A percentile compares a stretch with the other conserved stretches of the same genome.
Conservation (phyloP, 345 rosid species). For the Brassica napus region DNA sequence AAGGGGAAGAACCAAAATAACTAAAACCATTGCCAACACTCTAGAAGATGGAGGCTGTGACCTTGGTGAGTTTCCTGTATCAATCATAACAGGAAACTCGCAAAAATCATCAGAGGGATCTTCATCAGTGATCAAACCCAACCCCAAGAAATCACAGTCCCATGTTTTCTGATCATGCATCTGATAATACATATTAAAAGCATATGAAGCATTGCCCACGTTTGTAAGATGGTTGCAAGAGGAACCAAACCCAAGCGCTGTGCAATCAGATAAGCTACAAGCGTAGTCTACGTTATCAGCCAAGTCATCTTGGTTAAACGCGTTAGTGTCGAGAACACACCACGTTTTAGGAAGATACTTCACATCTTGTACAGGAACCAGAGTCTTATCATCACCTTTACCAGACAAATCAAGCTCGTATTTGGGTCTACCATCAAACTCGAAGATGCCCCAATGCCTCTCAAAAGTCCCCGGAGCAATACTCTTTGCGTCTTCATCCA, state of each 20-base stretch:
- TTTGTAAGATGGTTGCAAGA: slow-evolving; percentile 62
- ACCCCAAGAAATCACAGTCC: slow-evolving; percentile 74
- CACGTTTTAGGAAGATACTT: slow-evolving; percentile 52
- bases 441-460: slow-evolving; percentile 76
- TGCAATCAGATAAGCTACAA: slow-evolving; percentile 72
- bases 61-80: slow-evolving; percentile 33
- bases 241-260: slow-evolving; percentile 72
- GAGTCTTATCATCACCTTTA: slow-evolving; percentile 36
- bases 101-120: slow-evolving; percentile 69
- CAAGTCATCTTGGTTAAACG: slow-evolving; percentile 43
- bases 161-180: slow-evolving; percentile 54
- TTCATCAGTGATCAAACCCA: slow-evolving; percentile 52
- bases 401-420: slow-evolving; percentile 61
- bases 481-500: slow-evolving; percentile 70
- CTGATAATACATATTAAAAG: slow-evolving; percentile 83
- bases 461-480: slow-evolving; percentile 66
- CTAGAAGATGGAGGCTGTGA: slow-evolving; percentile 21
- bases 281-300: slow-evolving; percentile 61
- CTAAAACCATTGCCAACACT: slow-evolving; percentile 16
- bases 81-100: slow-evolving; percentile 69
- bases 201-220: slow-evolving; percentile 77
- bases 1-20: slow-evolving; percentile 28
- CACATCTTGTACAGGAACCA: slow-evolving; percentile 59
- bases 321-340: slow-evolving; percentile 60
- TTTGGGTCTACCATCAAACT: slow-evolving; percentile 66